Percentiles rank a stretch among this genome's conserved stretches.
phyloP scores from a whole-genome alignment of 257 asterid genomes.

The Lantana camara region DNA sequence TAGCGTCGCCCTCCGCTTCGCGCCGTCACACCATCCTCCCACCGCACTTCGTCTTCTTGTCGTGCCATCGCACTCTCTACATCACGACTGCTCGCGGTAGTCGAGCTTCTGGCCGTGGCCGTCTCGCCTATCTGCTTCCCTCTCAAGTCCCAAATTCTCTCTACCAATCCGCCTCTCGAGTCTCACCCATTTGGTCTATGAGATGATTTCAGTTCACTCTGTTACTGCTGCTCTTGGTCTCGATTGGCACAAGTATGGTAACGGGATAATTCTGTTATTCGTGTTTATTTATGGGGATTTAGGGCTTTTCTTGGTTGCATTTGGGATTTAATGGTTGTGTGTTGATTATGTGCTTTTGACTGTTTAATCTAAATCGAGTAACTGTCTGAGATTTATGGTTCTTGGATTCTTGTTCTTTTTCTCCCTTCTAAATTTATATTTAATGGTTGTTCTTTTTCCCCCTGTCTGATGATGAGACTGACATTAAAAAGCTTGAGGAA shows the following conservation, averaged over 20 bases:
- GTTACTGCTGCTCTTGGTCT: constrained; percentile 96
- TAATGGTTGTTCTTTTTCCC: no score
- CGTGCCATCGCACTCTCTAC: no score
- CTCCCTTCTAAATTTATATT: not conserved
- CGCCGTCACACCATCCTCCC: no score
- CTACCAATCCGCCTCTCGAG: no score
- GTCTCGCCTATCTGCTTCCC: no score
- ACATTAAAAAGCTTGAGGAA: constrained; percentile 92
- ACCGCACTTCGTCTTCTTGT: no score
- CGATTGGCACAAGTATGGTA: constrained; percentile 89
- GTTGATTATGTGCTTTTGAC: not conserved
- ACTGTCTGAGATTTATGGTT: not conserved
- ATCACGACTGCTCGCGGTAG: no score
- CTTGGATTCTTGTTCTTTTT: not conserved
- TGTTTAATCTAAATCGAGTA: constrained; percentile 19
- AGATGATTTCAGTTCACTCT: constrained; percentile 87
- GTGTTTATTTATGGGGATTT: not conserved
- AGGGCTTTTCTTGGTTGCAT: constrained; percentile 21
- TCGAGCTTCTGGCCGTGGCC: no score
- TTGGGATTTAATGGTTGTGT: constrained; percentile 20
- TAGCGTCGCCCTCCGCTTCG: no score
- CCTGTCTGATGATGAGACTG: constrained; percentile 99
- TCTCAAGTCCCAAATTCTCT: no score
- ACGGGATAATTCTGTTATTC: not conserved
- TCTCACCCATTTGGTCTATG: no score